phyloP scores from a whole-genome alignment of 768 basidiomycete species.

The Suillus plorans region DNA sequence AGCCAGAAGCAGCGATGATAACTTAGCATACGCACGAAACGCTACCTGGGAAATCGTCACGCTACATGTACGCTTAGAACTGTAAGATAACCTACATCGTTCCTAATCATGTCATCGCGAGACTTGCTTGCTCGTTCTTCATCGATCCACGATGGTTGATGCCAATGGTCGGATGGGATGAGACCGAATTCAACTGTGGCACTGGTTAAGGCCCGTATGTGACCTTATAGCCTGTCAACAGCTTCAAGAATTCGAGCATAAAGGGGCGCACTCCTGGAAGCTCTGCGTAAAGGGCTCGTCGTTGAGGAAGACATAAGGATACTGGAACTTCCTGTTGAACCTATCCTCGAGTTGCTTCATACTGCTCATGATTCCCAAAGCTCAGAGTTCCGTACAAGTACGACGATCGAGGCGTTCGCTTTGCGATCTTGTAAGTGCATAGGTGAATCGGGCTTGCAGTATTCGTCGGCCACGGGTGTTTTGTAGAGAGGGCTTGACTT shows the following conservation, averaged over 20 bases:
- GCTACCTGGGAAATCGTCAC: constrained; percentile 48
- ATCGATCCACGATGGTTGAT: constrained; percentile 77
- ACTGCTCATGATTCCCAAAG: constrained; percentile 55
- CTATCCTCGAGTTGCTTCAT: constrained; percentile 81
- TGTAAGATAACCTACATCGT: constrained; percentile 37
- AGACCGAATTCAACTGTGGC: constrained; percentile 53
- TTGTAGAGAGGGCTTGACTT: constrained; percentile 47
- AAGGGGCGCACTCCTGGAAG: constrained; percentile 58
- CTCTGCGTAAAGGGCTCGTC: constrained; percentile 75
- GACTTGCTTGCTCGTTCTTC: constrained; percentile 58
- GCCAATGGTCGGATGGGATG: constrained; percentile 72
- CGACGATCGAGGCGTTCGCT: constrained; percentile 82
- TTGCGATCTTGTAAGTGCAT: constrained; percentile 48
- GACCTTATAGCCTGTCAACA: constrained; percentile 25
- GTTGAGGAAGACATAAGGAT: constrained; percentile 90
- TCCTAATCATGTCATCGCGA: constrained; percentile 60
- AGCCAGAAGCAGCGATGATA: constrained; percentile 3
- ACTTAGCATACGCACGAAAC: constrained; percentile 53
- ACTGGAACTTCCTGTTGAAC: constrained; percentile 78
- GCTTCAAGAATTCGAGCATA: background rate
- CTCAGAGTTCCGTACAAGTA: constrained; percentile 73
- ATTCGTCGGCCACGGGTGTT: constrained; percentile 56
- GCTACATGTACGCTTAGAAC: background rate
- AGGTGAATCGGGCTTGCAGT: constrained; percentile 44
- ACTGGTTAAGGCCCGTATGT: constrained; percentile 27